These are phyloP conservation scores for Cercophora sp. DNA, from an alignment of 495 filamentous ascomycete species.

Conservation along the genomic window DNA sequence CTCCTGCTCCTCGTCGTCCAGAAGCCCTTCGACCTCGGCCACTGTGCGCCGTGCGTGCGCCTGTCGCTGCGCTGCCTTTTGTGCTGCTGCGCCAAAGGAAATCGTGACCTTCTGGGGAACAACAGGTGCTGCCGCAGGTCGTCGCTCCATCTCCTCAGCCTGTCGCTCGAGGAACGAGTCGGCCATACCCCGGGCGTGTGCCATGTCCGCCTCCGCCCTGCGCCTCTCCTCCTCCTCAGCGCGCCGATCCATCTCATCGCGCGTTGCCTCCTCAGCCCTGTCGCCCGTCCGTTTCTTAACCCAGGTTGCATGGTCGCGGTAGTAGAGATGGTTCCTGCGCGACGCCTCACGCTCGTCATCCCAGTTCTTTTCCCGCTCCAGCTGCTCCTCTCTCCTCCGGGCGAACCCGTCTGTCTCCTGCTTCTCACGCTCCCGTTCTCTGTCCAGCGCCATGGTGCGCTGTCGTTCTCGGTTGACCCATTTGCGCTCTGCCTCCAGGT, in stretches of 20 bases:
- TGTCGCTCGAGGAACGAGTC: slow-evolving; percentile 90
- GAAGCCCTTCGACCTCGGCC: slow-evolving; percentile 86
- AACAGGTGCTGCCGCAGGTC: slow-evolving; percentile 43
- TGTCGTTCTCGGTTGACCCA: slow-evolving; percentile 88
- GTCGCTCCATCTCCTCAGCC: slow-evolving; percentile 75
- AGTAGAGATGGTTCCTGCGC: slow-evolving; percentile 75
- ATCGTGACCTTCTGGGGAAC: slow-evolving; percentile 91
- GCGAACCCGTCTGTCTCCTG: slow-evolving; percentile 68
- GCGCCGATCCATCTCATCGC: slow-evolving; percentile 77
- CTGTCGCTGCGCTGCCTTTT: slow-evolving; percentile 67
- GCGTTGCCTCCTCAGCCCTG: slow-evolving; percentile 63
- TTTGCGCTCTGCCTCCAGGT: slow-evolving; percentile 78
- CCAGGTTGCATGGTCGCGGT: slow-evolving; percentile 79
- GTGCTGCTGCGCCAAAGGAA: slow-evolving; percentile 82
- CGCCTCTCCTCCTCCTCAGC: slow-evolving; percentile 72
- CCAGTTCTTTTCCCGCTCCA: slow-evolving; percentile 73
- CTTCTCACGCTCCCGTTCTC: slow-evolving; percentile 73
- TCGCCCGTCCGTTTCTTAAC: slow-evolving; percentile 73
- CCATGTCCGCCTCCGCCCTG: slow-evolving; percentile 63
- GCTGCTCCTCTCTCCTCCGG: slow-evolving; percentile 52
- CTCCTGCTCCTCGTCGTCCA: slow-evolving; percentile 90
- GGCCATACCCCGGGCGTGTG: slow-evolving; percentile 79
- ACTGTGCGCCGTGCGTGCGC: slow-evolving; percentile 71
- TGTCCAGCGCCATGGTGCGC: slow-evolving; percentile 74
- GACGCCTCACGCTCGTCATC: slow-evolving; percentile 79